These are phyloP conservation scores for Lodderomyces parapsilosis DNA, from an alignment of 1,139 yeast species.

Conservation along the genomic window DNA sequence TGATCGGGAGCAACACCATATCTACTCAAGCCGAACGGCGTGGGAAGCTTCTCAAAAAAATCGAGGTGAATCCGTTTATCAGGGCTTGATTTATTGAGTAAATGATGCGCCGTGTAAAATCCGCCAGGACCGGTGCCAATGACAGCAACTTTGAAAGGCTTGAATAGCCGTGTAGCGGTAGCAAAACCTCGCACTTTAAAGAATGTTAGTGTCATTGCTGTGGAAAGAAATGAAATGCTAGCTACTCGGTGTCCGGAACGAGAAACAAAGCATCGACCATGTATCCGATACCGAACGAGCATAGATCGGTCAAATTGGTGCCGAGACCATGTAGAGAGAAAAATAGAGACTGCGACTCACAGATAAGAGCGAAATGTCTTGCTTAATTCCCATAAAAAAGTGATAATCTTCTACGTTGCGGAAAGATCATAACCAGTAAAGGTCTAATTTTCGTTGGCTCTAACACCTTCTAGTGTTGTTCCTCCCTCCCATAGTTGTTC, in stretches of 20 bases:
- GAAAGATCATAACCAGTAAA: too few relatives aligned
- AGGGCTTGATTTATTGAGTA: conserved; percentile 49
- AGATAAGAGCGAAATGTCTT: too few relatives aligned
- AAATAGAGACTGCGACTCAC: too few relatives aligned
- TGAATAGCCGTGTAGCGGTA: conserved; percentile 8
- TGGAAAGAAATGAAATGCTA: background rate
- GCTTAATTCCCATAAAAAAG: too few relatives aligned
- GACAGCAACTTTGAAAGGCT: conserved; percentile 53
- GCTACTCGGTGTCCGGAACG: background rate
- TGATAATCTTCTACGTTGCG: too few relatives aligned
- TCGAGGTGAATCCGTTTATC: conserved; percentile 43
- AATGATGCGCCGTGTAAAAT: conserved; percentile 80
- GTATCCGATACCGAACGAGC: too few relatives aligned
- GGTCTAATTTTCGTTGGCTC: too few relatives aligned
- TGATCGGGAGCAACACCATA: conserved; percentile 99
- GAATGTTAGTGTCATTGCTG: conserved; percentile 1
- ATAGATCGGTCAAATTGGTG: too few relatives aligned
- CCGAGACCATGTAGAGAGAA: too few relatives aligned
- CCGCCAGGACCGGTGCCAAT: conserved; percentile 98
- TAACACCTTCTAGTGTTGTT: too few relatives aligned
- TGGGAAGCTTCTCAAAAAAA: conserved; percentile 77
- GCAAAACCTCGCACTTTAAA: conserved; percentile 8
- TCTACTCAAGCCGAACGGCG: conserved; percentile 88
- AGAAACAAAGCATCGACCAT: background rate
- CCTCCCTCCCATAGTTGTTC: background rate